Evolutionary conservation across 495 filamentous ascomycete species (phyloP).

Genomic region (Penicillium lividum): DNA sequence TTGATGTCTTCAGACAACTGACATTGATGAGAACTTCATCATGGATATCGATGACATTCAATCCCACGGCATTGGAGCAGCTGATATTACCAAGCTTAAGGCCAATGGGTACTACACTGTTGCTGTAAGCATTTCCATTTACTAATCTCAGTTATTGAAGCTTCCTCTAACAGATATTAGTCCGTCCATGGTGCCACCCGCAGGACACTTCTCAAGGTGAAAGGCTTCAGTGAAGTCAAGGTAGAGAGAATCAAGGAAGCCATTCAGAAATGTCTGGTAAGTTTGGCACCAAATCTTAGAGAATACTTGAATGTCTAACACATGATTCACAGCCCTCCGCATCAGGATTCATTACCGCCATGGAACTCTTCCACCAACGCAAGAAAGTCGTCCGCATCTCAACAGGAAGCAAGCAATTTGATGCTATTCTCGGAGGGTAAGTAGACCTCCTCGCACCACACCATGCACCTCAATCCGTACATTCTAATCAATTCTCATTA

Average conservation of each 20-base stretch:
- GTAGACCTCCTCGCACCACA: constrained; percentile 6
- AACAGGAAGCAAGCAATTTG: constrained; percentile 75
- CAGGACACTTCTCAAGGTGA: constrained; percentile 69
- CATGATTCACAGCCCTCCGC: constrained; percentile 53
- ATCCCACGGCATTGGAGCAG: constrained; percentile 70
- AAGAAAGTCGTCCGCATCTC: constrained; percentile 70
- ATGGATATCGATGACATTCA: constrained; percentile 76
- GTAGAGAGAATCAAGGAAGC: constrained; percentile 84
- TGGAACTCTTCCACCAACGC: constrained; percentile 67
- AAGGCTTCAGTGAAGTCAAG: constrained; percentile 79
- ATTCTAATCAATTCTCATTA: constrained; percentile 1
- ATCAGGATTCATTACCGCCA: constrained; percentile 74
- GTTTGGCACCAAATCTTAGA: neutral
- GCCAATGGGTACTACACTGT: constrained; percentile 70
- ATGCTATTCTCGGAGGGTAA: constrained; percentile 69
- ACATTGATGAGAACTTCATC: constrained; percentile 54
- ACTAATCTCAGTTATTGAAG: constrained; percentile 1
- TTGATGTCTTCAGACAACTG: neutral
- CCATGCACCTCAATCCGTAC: neutral
- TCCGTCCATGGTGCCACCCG: constrained; percentile 67
- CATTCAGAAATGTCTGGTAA: constrained; percentile 67
- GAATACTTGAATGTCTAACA: neutral
- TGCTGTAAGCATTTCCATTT: constrained; percentile 46
- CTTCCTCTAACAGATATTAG: constrained; percentile 32
- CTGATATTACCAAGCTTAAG: constrained; percentile 76